Evolutionary conservation across 1,284 basidiomycete species (phyloP).

Genomic region (Fistulinella cinereoalba): DNA sequence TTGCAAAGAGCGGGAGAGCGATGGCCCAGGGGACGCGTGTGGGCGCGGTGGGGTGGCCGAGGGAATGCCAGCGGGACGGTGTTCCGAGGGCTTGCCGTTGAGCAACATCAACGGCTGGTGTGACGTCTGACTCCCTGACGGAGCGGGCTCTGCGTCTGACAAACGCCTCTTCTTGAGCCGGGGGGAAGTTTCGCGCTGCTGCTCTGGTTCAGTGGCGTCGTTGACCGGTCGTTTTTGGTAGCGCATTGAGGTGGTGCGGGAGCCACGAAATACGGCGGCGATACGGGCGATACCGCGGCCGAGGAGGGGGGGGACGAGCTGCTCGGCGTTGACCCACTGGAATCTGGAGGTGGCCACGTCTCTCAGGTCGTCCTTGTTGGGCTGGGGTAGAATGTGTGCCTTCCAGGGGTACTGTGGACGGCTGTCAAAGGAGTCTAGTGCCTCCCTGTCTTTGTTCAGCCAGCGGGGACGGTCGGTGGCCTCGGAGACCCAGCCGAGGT

Average conservation of each 20-base stretch:
- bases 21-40: constrained; percentile 7
- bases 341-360: constrained; percentile 31
- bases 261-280: constrained; percentile 15
- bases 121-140: constrained; percentile 3
- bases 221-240: constrained; percentile 27
- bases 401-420: constrained; percentile 30
- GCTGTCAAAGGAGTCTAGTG: constrained; percentile 38
- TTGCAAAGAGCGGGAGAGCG: constrained; percentile 26
- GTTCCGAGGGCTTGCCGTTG: constrained; percentile 33
- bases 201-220: constrained; percentile 10
- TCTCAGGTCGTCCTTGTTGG: constrained; percentile 25
- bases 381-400: constrained; percentile 23
- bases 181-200: constrained; percentile 17
- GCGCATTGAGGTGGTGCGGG: constrained; percentile 2
- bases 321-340: constrained; percentile 34
- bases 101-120: constrained; percentile 20
- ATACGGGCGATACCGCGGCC: constrained; percentile 24
- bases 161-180: constrained; percentile 29
- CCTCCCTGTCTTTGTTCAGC: constrained; percentile 41
- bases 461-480: constrained; percentile 42
- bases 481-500: constrained; percentile 46
- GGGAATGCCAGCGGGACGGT: constrained; percentile 26
- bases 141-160: constrained; percentile 3
- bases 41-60: constrained; percentile 6
- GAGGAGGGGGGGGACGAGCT: constrained; percentile 29